Evolutionary conservation across 2,329 filamentous ascomycete species (phyloP).

Genomic region (Arachnopeziza araneosa): DNA sequence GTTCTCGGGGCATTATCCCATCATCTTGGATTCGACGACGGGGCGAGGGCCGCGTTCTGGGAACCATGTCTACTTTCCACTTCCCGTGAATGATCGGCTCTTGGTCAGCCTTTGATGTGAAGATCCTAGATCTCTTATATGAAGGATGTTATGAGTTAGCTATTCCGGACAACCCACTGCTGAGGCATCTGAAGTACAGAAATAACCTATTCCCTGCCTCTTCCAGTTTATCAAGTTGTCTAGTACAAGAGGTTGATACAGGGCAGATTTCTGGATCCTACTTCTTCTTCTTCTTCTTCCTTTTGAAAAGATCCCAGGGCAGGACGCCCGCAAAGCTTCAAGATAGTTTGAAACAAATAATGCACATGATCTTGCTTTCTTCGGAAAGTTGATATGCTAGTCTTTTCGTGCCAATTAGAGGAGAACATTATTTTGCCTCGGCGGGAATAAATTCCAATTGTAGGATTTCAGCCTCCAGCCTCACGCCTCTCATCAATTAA

Average conservation of each 20-base stretch:
- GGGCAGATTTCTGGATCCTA: not conserved
- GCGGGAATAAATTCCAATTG: not conserved
- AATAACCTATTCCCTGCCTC: not conserved
- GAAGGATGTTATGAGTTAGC: not conserved
- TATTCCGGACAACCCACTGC: not conserved
- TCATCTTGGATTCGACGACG: not conserved
- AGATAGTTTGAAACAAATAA: not conserved
- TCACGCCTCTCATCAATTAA: not conserved
- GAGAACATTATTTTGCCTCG: not conserved
- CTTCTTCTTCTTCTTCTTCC: not conserved
- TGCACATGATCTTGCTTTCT: not conserved
- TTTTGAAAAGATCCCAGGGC: not conserved
- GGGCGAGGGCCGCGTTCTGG: not conserved
- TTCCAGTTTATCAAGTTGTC: not conserved
- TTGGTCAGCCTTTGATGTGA: not conserved
- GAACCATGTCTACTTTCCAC: not conserved
- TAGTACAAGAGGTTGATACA: too few species aligned
- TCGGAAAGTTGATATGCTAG: too few species aligned
- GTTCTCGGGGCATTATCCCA: not conserved
- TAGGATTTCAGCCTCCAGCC: not conserved
- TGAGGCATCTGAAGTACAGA: not conserved
- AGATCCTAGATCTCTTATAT: not conserved
- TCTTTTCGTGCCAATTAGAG: too few species aligned
- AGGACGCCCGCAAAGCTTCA: too few species aligned
- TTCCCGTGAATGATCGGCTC: not conserved